Base-by-base conservation (phyloP, 1,284 basidiomycete species). In the Pterula multifida region DNA sequence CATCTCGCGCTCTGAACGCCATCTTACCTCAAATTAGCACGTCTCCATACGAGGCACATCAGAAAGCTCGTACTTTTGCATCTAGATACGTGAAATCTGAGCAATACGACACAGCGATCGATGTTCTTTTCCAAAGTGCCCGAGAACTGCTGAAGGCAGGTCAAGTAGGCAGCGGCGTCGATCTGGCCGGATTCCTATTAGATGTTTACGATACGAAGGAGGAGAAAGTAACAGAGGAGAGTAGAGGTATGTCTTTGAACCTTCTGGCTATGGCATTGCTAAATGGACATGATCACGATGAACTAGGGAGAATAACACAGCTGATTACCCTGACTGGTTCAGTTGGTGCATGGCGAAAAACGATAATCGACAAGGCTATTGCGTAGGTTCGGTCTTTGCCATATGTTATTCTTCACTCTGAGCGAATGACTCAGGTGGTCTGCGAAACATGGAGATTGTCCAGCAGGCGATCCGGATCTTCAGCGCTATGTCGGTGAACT, bases 31-130 rank as follows among this genome's bases (percentile, higher is more conserved):
- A 85, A 47, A 82, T 91, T 50, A 64, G 75, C 12, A 70, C 72
- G 17, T 77, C 83, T 53, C 77, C 86, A 2, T 95, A 96, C 66
- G 88, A 90, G 58, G 92, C 91, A 0, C 93, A 96, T 59, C 92
- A 96, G 65, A 95, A 95, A 68, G 88, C 91, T 23, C 81, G 93
- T 26, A 96, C 93, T 23, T 94, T 93, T 55, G 90, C 90, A 3
- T 84, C 91, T 11, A 78, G 92, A 58, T 90, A 95, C 62, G 69
- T 73, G 48, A 85, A 88, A 65, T 81, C 88, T 2, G 74, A 73
- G 1, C 83, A 91, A 57, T 81, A 83, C 61, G 81, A 85, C 57
- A 82, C 81, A 12, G 90, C 90, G 13, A 83, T 90, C 65, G 85
- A 92, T 64, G 85, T 96, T 9, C 76, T 95, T 49, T 93, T 92